Conservation (phyloP, 1,284 basidiomycete species). For the Inonotus obliquus region DNA sequence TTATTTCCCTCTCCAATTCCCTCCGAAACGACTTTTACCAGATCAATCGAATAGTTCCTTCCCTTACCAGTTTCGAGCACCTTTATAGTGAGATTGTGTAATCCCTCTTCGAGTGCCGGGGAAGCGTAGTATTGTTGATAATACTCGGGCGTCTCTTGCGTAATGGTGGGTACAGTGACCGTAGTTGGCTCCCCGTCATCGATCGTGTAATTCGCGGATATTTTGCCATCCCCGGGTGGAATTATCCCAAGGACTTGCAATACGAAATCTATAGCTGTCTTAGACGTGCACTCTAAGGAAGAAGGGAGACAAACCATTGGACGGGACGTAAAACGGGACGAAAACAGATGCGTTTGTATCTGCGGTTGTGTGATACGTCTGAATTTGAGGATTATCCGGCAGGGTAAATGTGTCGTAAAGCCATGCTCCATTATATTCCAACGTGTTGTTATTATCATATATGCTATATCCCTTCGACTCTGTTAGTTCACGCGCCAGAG, state of each 20-base stretch:
- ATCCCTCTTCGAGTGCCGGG: neutral
- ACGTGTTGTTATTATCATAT: neutral
- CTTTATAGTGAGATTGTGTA: neutral
- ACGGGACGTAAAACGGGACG: neutral
- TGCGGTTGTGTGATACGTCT: neutral
- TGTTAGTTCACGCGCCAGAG: too few relatives aligned
- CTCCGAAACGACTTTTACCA: neutral
- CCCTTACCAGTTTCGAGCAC: neutral
- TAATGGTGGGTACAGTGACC: neutral
- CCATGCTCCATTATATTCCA: neutral
- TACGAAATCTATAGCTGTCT: too few relatives aligned
- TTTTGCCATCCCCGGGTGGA: neutral
- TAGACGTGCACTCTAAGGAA: neutral
- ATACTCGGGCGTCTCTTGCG: neutral
- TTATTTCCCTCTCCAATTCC: neutral
- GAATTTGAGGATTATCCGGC: neutral
- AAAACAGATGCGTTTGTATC: neutral
- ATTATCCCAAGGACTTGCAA: conserved; percentile 2
- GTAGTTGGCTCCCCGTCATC: neutral
- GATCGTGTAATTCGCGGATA: conserved; percentile 13
- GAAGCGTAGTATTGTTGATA: conserved; percentile 5
- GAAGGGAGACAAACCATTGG: neutral
- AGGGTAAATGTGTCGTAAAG: neutral
- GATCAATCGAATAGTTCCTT: conserved; percentile 1
- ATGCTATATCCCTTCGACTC: too few relatives aligned